Evolutionary conservation across 495 filamentous ascomycete genomes (phyloP).

Genomic region (Thermothielavioides terrestris): DNA sequence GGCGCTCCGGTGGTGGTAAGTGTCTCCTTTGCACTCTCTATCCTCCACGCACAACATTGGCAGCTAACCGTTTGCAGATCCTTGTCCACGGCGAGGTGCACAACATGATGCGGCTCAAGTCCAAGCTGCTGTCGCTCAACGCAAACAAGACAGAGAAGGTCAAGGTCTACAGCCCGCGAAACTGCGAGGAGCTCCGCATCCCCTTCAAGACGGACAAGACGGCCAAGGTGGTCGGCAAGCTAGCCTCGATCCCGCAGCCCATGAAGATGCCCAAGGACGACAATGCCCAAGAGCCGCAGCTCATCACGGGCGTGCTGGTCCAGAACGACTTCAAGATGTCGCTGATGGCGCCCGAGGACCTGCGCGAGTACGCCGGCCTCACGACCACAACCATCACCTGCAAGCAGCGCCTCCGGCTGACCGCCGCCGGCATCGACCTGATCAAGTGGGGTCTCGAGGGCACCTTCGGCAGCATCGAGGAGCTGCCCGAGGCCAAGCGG

Average conservation of each 20-base stretch:
- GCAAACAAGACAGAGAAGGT: conserved; percentile 66
- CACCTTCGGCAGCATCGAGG: conserved; percentile 80
- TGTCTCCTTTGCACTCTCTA: conserved; percentile 13
- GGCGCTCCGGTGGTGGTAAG: conserved; percentile 82
- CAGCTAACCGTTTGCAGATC: conserved; percentile 50
- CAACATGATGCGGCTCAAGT: conserved; percentile 96
- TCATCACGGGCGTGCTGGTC: conserved; percentile 85
- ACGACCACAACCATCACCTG: conserved; percentile 89
- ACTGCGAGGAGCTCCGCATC: conserved; percentile 91
- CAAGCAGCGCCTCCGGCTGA: conserved; percentile 76
- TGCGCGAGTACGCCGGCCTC: conserved; percentile 89
- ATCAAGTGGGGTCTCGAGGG: conserved; percentile 91
- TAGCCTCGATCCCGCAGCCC: conserved; percentile 71
- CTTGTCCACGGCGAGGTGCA: conserved; percentile 95
- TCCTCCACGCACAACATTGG: not conserved
- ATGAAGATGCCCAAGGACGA: conserved; percentile 17
- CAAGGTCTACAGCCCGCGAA: conserved; percentile 86
- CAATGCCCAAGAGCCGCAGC: conserved; percentile 26
- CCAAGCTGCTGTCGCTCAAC: conserved; percentile 85
- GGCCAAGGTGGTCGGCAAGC: conserved; percentile 90
- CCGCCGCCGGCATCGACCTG: conserved; percentile 78
- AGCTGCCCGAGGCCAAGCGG: conserved; percentile 43
- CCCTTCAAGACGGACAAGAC: conserved; percentile 94
- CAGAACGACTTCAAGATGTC: conserved; percentile 96
- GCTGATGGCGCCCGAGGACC: conserved; percentile 91